Evolutionary conservation across 1,139 yeast species (phyloP), one percentile per base, ranked within the genome.

Genomic region (Nakaseomyces bracarensis): DNA sequence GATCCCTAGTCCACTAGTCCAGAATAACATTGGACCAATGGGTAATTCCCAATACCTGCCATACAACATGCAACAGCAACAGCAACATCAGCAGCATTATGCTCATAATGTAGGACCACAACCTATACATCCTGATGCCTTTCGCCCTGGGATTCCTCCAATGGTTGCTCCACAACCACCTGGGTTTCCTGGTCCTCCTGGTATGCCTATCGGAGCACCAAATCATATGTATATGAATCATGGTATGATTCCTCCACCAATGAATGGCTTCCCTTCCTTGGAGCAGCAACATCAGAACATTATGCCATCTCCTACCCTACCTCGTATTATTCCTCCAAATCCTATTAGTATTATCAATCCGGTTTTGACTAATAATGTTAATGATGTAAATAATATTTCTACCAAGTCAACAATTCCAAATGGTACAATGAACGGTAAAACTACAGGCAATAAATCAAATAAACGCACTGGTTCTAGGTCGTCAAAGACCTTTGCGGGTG

Each of bases 401-500:
- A n/a, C n/a, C n/a, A n/a, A n/a, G n/a, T n/a, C n/a, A n/a, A n/a
- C n/a, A n/a, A 30, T 2, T 33, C 36, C 18, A 33, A n/a, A 20
- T 8, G 18, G 26, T 13, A n/a, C 19, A 5, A 11, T 14, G 13
- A 33, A 3, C 16, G 26, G 18, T 20, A 20, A 13, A 13, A 9
- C 25, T 3, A n/a, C n/a, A n/a, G n/a, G 6, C 18, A 33, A 20
- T 9, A 33, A 33, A 13, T 13, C 16, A 4, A 33, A 21, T 13
- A 33, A 33, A 14, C 25, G 36, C 3, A 33, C 20, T n/a, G 13
- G 36, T 31, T 15, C 29, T 28, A 22, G 35, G 36, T 29, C 28
- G 16, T 36, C 39, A 7, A 37, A 37, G 34, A 20, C 34, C 15
- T 37, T 37, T 16, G 39, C 39, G 4, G 64, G 64, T 38, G 64